Percentiles rank a stretch among this genome's conserved stretches.
Evolutionary conservation across 2,329 filamentous ascomycete species (phyloP).

Genomic region (Pseudonectria buxi): DNA sequence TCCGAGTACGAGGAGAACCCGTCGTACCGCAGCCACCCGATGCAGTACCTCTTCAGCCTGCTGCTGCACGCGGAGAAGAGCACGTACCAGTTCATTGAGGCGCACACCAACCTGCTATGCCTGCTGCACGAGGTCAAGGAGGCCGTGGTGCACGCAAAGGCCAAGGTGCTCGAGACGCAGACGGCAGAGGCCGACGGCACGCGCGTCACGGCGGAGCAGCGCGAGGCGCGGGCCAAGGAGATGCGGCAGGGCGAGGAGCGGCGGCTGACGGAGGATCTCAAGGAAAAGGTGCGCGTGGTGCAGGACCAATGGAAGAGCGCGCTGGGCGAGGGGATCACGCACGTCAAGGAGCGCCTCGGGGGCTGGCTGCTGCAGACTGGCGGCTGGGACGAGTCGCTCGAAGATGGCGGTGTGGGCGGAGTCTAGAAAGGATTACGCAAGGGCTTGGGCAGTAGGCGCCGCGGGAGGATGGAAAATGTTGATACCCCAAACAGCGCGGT

Average conservation of each 20-base stretch:
- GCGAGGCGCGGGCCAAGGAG: constrained; percentile 39
- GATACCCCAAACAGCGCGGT: constrained; percentile 22
- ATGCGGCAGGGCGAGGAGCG: constrained; percentile 62
- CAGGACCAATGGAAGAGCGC: constrained; percentile 88
- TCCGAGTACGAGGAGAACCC: constrained; percentile 83
- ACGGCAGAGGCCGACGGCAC: constrained; percentile 35
- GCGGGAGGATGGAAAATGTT: constrained; percentile 13
- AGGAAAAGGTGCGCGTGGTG: constrained; percentile 86
- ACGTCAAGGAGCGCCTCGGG: constrained; percentile 67
- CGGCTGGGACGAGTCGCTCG: constrained; percentile 80
- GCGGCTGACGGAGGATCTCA: constrained; percentile 73
- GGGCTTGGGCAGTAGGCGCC: background rate
- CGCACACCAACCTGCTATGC: constrained; percentile 84
- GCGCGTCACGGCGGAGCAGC: constrained; percentile 25
- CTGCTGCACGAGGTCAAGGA: constrained; percentile 86
- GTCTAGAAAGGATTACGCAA: constrained; percentile 23
- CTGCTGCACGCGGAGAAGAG: constrained; percentile 84
- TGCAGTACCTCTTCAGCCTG: constrained; percentile 85
- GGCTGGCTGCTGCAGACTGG: constrained; percentile 67
- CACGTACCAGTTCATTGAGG: constrained; percentile 95
- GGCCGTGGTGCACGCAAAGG: constrained; percentile 63
- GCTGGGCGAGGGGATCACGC: constrained; percentile 68
- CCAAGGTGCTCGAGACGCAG: constrained; percentile 61
- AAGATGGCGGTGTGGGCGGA: constrained; percentile 48
- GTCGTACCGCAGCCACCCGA: constrained; percentile 67